Conservation (phyloP, 257 asterid species). For the Lycium ferocissimum region DNA sequence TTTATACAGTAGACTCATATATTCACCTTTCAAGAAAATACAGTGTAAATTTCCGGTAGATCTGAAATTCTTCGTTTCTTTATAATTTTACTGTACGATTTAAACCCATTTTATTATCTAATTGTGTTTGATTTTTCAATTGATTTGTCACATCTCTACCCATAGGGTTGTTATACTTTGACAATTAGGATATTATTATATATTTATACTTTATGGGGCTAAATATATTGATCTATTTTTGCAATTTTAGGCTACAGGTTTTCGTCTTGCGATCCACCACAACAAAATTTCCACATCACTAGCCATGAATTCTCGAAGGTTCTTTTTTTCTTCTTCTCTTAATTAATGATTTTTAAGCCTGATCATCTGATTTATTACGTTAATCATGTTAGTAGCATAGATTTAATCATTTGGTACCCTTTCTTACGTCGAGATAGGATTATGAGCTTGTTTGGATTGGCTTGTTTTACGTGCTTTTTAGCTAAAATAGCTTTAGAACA, state of each 20-base stretch:
- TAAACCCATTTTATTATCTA: neutral
- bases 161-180: neutral
- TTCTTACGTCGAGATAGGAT: neutral
- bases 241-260: neutral
- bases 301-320: constrained; percentile 21
- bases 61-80: neutral
- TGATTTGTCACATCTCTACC: neutral
- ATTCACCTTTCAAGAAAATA: neutral
- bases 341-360: neutral
- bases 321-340: neutral
- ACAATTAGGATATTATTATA: neutral
- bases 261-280: neutral
- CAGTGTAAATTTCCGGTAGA: neutral
- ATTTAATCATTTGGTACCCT: neutral
- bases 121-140: neutral
- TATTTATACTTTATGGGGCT: neutral
- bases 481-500: no score
- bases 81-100: neutral
- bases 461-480: no score
- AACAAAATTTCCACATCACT: neutral
- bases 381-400: neutral
- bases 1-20: neutral
- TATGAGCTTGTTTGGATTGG: neutral
- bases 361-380: neutral
- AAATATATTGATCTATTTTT: neutral